A percentile compares a stretch with the other conserved stretches of the same genome.
These are phyloP conservation scores for Plicaturopsis crispa DNA, from an alignment of 768 basidiomycete species.

Conservation along the genomic window DNA sequence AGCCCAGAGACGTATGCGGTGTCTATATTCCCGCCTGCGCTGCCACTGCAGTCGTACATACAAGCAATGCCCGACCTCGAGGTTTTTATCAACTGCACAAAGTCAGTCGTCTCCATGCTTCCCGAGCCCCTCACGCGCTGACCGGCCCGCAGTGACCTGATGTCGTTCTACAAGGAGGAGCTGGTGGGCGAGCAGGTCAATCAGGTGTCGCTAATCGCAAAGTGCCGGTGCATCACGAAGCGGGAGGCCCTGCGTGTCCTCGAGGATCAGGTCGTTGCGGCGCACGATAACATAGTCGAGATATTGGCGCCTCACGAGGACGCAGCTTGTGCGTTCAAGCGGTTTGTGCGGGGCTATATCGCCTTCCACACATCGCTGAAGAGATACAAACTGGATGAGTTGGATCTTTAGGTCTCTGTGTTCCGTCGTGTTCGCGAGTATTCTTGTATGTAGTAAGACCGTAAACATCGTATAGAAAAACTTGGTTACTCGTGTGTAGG, in stretches of 20 bases:
- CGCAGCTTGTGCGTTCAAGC: conserved; percentile 12
- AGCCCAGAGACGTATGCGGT: conserved; percentile 25
- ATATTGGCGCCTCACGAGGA: conserved; percentile 14
- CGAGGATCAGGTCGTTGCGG: conserved; percentile 16
- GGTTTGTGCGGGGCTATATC: conserved; percentile 13
- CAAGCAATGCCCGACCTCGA: conserved; percentile 30
- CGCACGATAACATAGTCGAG: conserved; percentile 15
- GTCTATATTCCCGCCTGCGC: conserved; percentile 25
- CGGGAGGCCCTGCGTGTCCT: conserved; percentile 16
- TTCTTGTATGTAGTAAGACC: too few relatives aligned
- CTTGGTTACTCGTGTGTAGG: too few relatives aligned
- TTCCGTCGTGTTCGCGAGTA: too few relatives aligned
- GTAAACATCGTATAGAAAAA: too few relatives aligned
- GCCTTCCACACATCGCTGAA: conserved; percentile 9
- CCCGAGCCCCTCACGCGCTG: too few relatives aligned
- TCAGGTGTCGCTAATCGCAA: conserved; percentile 24
- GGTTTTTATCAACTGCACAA: conserved; percentile 23
- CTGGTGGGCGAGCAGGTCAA: conserved; percentile 24
- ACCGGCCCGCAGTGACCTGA: conserved; percentile 23
- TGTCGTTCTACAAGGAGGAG: conserved; percentile 37
- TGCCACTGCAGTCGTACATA: conserved; percentile 24
- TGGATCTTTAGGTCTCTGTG: too few relatives aligned
- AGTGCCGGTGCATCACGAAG: conserved; percentile 16
- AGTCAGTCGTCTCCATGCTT: too few relatives aligned
- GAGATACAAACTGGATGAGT: neutral